phyloP scores from a whole-genome alignment of 306 rosid species.

The Cercis canadensis region DNA sequence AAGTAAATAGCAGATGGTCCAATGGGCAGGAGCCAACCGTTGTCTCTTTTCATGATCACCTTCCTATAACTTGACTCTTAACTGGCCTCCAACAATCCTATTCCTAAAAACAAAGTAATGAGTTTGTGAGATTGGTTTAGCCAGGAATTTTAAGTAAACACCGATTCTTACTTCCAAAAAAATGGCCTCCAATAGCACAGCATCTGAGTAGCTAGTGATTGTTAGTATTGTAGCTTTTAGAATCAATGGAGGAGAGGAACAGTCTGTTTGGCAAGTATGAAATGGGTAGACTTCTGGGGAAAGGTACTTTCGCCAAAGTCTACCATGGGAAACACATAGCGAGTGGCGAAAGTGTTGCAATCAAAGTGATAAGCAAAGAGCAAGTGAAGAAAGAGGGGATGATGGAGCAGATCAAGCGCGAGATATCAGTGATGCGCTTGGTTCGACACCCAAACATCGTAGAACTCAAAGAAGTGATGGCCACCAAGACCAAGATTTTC shows the following conservation, averaged over 20 bases:
- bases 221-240: background rate
- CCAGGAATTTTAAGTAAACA: background rate
- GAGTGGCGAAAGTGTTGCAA: constrained; percentile 72
- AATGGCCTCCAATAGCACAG: background rate
- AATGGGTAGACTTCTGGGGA: constrained; percentile 70
- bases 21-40: constrained; percentile 27
- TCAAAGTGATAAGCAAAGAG: constrained; percentile 68
- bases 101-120: no score
- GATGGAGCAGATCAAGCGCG: constrained; percentile 87
- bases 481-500: constrained; percentile 77
- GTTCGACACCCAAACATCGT: constrained; percentile 81
- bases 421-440: constrained; percentile 68
- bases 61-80: background rate
- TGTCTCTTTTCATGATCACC: background rate
- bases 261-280: constrained; percentile 68
- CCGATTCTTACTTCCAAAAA: background rate
- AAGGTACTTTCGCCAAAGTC: constrained; percentile 86
- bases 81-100: background rate
- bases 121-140: constrained; percentile 46
- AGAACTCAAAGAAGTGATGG: constrained; percentile 75
- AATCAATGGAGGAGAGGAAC: constrained; percentile 55
- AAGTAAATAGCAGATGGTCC: constrained; percentile 40
- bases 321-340: constrained; percentile 57
- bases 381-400: constrained; percentile 66
- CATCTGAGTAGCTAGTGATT: background rate